phyloP scores from a whole-genome alignment of 148 eudicot genomes.

The Spergularia bocconei region DNA sequence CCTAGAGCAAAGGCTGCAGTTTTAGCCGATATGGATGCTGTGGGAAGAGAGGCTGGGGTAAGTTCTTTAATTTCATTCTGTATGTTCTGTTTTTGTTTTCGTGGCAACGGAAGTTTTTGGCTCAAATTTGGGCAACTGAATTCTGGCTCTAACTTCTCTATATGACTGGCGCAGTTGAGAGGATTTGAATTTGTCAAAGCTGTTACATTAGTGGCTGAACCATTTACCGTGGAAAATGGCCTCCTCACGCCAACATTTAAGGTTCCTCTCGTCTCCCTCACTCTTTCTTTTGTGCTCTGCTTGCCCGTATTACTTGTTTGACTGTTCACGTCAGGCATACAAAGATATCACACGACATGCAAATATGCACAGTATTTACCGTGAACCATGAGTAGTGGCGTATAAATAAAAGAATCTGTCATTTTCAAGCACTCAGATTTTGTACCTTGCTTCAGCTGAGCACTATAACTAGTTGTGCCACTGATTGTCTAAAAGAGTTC shows the following conservation, averaged over 20 bases:
- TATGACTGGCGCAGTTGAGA: conserved; percentile 48
- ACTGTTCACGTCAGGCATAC: not conserved
- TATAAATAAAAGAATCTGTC: no score
- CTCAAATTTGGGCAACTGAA: not conserved
- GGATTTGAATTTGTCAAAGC: conserved; percentile 91
- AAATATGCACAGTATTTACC: no score
- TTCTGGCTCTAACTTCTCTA: conserved; percentile 11
- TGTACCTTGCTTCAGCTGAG: not conserved
- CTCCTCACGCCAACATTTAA: conserved; percentile 91
- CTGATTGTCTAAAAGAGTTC: not conserved
- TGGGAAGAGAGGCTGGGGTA: conserved; percentile 86
- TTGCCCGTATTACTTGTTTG: not conserved
- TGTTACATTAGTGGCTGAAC: conserved; percentile 79
- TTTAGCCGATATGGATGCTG: conserved; percentile 75
- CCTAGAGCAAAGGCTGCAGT: conserved; percentile 80
- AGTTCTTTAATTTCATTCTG: not conserved
- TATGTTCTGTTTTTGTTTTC: no score
- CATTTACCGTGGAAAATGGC: conserved; percentile 81
- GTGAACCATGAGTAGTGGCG: not conserved
- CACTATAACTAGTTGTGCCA: not conserved
- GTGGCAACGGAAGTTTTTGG: not conserved
- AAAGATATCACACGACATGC: not conserved
- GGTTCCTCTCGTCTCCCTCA: conserved; percentile 29
- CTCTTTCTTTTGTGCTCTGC: not conserved
- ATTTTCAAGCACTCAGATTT: not conserved